These are phyloP conservation scores for Nitzschia sp. DNA, from an alignment of 108 stramenopile species.

Conservation along the genomic window DNA sequence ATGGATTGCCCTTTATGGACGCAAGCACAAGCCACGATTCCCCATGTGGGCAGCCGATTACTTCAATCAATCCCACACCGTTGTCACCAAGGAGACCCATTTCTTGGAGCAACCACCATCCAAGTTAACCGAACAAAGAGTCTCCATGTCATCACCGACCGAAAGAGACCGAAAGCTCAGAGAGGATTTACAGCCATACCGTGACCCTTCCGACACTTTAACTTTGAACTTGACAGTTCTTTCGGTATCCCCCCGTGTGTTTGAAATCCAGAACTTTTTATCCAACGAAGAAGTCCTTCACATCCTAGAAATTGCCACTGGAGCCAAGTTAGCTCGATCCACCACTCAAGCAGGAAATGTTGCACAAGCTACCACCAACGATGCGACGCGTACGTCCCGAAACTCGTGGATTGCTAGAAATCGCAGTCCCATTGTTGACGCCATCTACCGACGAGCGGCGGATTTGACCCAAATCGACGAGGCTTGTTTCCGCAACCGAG, in stretches of 20 bases:
- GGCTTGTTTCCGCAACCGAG: conserved; percentile 40
- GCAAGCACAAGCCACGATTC: conserved; percentile 31
- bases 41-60: conserved; percentile 57
- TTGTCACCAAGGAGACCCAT: conserved; percentile 49
- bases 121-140: background rate
- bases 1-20: conserved; percentile 44
- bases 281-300: conserved; percentile 53
- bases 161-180: conserved; percentile 26
- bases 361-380: conserved; percentile 4
- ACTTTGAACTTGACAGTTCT: conserved; percentile 45
- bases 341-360: conserved; percentile 24
- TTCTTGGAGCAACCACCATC: conserved; percentile 40
- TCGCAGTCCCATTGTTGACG: conserved; percentile 40
- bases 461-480: conserved; percentile 55
- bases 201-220: conserved; percentile 32
- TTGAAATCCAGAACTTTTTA: conserved; percentile 62
- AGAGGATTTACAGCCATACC: conserved; percentile 45
- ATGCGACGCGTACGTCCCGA: conserved; percentile 34
- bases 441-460: conserved; percentile 49
- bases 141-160: background rate
- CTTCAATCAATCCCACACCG: conserved; percentile 45
- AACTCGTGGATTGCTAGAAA: conserved; percentile 47
- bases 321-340: conserved; percentile 31
- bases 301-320: conserved; percentile 41
- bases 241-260: conserved; percentile 51